Evolutionary conservation across 176 grass and related monocot species (phyloP), one percentile per base, ranked within the genome.

Genomic region (Carex myosuroides): DNA sequence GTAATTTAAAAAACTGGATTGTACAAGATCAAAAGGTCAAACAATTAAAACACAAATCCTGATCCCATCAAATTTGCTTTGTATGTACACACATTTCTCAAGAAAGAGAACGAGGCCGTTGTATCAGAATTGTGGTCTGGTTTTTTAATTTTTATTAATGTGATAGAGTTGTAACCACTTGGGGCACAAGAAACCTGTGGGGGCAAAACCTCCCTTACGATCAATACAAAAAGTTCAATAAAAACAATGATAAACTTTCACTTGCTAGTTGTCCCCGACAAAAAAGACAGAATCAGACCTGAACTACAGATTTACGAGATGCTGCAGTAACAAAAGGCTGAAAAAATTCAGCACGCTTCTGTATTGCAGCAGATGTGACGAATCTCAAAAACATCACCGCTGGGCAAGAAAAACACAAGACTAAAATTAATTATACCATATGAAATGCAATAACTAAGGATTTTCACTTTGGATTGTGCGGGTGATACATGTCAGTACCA

Each of bases 311-410:
- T 4, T 81, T 87, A 86, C 86, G 87, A 88, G 86, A 88, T 79
- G 94, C 82, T 32, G 86, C 96, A 61, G 87, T 84, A 84, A 98
- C 86, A 84, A 95, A 99, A 85, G 96, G 96, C 67, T 90, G 83
- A 79, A 95, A 99, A 85, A 95, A 99, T 22, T 99, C 93, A 35
- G 93, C 84, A 80, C 93, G 90, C 61, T 84, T 94, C 84, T 94
- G 93, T 83, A 99, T 94, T 85, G 91, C 91, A 81, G 92, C 91
- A 71, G 96, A 93, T 83, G 93, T 92, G 53, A 95, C 87, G 89
- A 99, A 99, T 92, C 93, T 93, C 76, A 99, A 94, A 86, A 99
- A 99, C 96, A 99, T 99, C 63, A 99, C 96, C 86, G 86, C 96
- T 99, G 50, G 22, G 10, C 11, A 77, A 55, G 50, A 73, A 87